Conservation (phyloP, 768 basidiomycete species). For the Lactarius sanguifluus region DNA sequence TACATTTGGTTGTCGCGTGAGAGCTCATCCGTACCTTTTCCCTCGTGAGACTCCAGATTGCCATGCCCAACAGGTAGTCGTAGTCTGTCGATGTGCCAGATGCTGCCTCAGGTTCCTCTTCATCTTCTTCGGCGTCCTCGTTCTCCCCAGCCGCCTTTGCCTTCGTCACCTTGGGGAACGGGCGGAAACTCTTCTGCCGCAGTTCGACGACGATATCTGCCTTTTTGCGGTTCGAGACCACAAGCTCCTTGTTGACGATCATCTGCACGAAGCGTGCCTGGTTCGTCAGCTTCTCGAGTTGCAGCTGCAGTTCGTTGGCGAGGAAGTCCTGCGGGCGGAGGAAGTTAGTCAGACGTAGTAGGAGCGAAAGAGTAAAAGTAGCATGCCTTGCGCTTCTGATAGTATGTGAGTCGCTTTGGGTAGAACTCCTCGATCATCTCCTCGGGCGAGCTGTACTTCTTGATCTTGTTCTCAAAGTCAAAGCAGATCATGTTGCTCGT, state of each 20-base stretch:
- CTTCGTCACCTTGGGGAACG: slow-evolving; percentile 80
- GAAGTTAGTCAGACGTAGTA: background rate
- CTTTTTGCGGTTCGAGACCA: slow-evolving; percentile 87
- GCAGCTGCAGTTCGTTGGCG: slow-evolving; percentile 75
- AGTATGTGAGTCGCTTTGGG: slow-evolving; percentile 81
- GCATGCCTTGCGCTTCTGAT: slow-evolving; percentile 91
- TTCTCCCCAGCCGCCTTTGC: slow-evolving; percentile 66
- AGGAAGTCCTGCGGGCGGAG: slow-evolving; percentile 65
- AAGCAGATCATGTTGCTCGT: slow-evolving; percentile 99
- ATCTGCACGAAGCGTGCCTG: slow-evolving; percentile 97
- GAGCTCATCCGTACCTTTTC: slow-evolving; percentile 63
- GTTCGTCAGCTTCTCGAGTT: slow-evolving; percentile 84
- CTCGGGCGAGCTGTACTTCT: slow-evolving; percentile 86
- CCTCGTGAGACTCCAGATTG: slow-evolving; percentile 91
- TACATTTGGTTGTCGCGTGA: background rate
- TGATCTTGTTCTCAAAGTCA: slow-evolving; percentile 94
- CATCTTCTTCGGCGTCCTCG: slow-evolving; percentile 57
- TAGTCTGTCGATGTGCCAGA: slow-evolving; percentile 61
- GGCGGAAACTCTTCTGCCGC: slow-evolving; percentile 79
- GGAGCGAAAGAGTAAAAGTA: background rate
- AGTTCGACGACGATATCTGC: slow-evolving; percentile 81
- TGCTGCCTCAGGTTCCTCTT: slow-evolving; percentile 50
- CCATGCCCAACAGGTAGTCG: slow-evolving; percentile 94
- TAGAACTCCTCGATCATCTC: slow-evolving; percentile 94
- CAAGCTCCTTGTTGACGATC: slow-evolving; percentile 84